A percentile compares a stretch with the other conserved stretches of the same genome.
Evolutionary conservation across 1,284 basidiomycete genomes (phyloP).

Genomic region (Boletus mariae): DNA sequence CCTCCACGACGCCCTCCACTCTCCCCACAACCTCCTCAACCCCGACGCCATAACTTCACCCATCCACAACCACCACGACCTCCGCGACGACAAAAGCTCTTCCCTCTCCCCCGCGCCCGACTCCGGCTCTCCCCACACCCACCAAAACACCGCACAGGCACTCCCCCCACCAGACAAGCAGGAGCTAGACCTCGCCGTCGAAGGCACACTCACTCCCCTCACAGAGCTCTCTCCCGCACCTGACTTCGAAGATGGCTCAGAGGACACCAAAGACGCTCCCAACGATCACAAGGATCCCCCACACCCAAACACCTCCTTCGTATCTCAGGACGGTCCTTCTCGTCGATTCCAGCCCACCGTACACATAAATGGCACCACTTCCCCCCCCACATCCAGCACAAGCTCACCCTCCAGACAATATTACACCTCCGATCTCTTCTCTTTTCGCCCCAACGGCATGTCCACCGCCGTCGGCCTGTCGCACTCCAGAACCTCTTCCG

Average conservation of each 20-base stretch:
- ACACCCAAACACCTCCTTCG: slow-evolving; percentile 4
- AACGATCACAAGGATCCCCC: slow-evolving; percentile 14
- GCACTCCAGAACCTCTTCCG: slow-evolving; percentile 29
- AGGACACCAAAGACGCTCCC: slow-evolving; percentile 30
- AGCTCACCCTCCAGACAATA: slow-evolving; percentile 24
- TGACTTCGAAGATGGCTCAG: slow-evolving; percentile 41
- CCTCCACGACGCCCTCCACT: slow-evolving; percentile 5
- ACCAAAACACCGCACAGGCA: slow-evolving; percentile 11
- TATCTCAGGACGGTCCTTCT: slow-evolving; percentile 10
- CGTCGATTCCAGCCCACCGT: slow-evolving; percentile 16
- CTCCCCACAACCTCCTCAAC: slow-evolving; percentile 22
- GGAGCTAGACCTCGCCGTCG: slow-evolving; percentile 25
- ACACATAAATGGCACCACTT: slow-evolving; percentile 24
- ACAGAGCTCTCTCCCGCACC: slow-evolving; percentile 65
- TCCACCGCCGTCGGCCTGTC: slow-evolving; percentile 13
- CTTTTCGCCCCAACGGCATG: slow-evolving; percentile 19
- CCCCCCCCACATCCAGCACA: slow-evolving; percentile 18
- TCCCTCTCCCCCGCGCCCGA: slow-evolving; percentile 52
- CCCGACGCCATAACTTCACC: slow-evolving; percentile 25
- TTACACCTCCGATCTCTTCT: slow-evolving; percentile 11
- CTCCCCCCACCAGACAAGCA: slow-evolving; percentile 18
- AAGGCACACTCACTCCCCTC: slow-evolving; percentile 55
- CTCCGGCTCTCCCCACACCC: slow-evolving; percentile 30
- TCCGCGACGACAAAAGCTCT: slow-evolving; percentile 39
- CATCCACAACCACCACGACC: slow-evolving; percentile 23